Evolutionary conservation across 164 flowering plant species (phyloP).

Genomic region (Houttuynia cordata): DNA sequence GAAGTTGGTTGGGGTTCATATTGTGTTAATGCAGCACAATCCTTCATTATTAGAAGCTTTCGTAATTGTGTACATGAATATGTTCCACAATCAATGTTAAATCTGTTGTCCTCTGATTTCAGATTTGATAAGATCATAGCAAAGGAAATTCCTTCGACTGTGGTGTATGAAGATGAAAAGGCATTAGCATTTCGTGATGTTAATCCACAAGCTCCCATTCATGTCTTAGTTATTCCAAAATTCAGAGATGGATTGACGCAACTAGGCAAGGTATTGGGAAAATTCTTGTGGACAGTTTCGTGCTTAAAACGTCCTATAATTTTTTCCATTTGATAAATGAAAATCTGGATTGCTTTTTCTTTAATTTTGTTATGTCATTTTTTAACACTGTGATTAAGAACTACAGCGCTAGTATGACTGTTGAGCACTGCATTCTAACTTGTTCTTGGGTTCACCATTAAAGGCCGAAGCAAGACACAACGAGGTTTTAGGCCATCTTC

Average conservation of each 20-base stretch:
- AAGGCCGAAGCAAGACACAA: constrained; percentile 76
- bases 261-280: constrained; percentile 48
- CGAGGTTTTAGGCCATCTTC: constrained; percentile 68
- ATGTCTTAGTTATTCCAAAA: constrained; percentile 82
- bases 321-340: no score
- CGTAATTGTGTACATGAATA: not conserved
- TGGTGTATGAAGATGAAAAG: constrained; percentile 88
- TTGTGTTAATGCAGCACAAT: not conserved
- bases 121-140: constrained; percentile 95
- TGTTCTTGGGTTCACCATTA: not conserved
- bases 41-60: not conserved
- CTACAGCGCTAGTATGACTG: no score
- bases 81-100: not conserved
- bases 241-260: constrained; percentile 67
- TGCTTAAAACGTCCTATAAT: no score
- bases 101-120: constrained; percentile 6
- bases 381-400: no score
- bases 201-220: constrained; percentile 90
- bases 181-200: constrained; percentile 86
- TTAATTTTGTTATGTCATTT: no score
- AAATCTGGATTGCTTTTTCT: no score
- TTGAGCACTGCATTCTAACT: not conserved
- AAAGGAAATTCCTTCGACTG: constrained; percentile 78
- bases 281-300: not conserved
- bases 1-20: constrained; percentile 5